Evolutionary conservation across 202 grass and related monocot genomes (phyloP).

Genomic region (Panicum hallii): DNA sequence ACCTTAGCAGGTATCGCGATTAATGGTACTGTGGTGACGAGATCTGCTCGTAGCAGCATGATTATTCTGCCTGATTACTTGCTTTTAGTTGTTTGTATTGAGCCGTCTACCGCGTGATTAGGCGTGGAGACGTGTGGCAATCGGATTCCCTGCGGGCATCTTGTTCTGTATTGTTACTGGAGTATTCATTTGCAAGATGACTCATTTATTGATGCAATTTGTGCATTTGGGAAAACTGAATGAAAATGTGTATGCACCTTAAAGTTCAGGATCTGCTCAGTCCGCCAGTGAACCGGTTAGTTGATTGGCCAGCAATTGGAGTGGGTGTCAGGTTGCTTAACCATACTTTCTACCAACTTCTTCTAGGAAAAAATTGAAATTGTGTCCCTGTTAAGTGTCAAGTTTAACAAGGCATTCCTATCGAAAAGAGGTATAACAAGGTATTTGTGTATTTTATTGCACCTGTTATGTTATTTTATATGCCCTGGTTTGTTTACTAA

Average conservation of each 20-base stretch:
- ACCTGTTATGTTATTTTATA: conserved; percentile 23
- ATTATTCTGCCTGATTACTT: conserved; percentile 14
- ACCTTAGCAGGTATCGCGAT: neutral
- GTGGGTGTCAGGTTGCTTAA: neutral
- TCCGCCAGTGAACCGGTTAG: neutral
- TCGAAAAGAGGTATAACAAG: neutral
- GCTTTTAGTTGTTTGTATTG: neutral
- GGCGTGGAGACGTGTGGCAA: neutral
- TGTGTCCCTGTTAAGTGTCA: neutral
- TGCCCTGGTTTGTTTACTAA: neutral
- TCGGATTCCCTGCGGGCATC: neutral
- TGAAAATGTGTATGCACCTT: neutral
- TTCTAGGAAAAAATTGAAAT: conserved; percentile 2
- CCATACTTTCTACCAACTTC: neutral
- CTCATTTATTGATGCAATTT: neutral
- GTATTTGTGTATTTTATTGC: conserved; percentile 1
- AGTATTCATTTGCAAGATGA: neutral
- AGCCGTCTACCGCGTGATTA: neutral
- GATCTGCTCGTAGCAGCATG: conserved; percentile 10
- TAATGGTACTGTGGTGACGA: neutral
- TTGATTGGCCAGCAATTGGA: neutral
- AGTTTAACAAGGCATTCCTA: conserved; percentile 15
- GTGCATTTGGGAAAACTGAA: neutral
- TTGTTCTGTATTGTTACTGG: neutral
- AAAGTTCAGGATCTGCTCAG: neutral